These are phyloP conservation scores for Sabuloglossum arenarium DNA, from an alignment of 495 filamentous ascomycete species.

Conservation along the genomic window DNA sequence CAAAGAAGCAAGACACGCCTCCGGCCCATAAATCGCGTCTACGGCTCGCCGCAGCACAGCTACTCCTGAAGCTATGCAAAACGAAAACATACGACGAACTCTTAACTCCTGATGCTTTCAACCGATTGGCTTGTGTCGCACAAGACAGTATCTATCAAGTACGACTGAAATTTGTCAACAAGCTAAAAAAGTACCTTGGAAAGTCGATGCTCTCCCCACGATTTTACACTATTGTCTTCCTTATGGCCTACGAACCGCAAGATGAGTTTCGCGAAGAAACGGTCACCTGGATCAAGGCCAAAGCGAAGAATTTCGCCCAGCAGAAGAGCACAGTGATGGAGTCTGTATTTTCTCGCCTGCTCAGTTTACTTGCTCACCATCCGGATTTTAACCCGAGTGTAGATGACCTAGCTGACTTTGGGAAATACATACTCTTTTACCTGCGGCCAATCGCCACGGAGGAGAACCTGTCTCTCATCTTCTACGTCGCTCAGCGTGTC, in stretches of 20 bases:
- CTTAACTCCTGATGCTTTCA: slow-evolving; percentile 51
- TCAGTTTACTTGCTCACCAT: slow-evolving; percentile 83
- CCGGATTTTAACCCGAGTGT: slow-evolving; percentile 60
- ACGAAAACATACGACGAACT: slow-evolving; percentile 54
- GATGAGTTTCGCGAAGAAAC: slow-evolving; percentile 43
- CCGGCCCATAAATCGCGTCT: slow-evolving; percentile 50
- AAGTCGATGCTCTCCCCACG: slow-evolving; percentile 43
- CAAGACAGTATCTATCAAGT: slow-evolving; percentile 61
- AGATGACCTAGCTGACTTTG: slow-evolving; percentile 56
- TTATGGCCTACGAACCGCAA: slow-evolving; percentile 77
- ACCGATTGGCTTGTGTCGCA: slow-evolving; percentile 51
- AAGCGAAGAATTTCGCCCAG: slow-evolving; percentile 29
- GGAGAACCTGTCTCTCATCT: slow-evolving; percentile 72
- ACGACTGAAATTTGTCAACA: slow-evolving; percentile 53
- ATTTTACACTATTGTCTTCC: slow-evolving; percentile 74
- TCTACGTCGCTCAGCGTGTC: slow-evolving; percentile 76
- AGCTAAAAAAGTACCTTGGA: slow-evolving; percentile 71
- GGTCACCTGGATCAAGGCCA: slow-evolving; percentile 74
- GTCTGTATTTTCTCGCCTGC: slow-evolving; percentile 58
- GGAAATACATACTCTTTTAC: slow-evolving; percentile 78
- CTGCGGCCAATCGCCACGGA: slow-evolving; percentile 62
- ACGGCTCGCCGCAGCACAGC: slow-evolving; percentile 61
- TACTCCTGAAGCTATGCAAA: slow-evolving; percentile 65
- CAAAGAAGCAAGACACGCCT: slow-evolving; percentile 53
- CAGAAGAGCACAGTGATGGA: slow-evolving; percentile 48